Conservation (phyloP, 129 eudicot species). For the Flaveria brownii region DNA sequence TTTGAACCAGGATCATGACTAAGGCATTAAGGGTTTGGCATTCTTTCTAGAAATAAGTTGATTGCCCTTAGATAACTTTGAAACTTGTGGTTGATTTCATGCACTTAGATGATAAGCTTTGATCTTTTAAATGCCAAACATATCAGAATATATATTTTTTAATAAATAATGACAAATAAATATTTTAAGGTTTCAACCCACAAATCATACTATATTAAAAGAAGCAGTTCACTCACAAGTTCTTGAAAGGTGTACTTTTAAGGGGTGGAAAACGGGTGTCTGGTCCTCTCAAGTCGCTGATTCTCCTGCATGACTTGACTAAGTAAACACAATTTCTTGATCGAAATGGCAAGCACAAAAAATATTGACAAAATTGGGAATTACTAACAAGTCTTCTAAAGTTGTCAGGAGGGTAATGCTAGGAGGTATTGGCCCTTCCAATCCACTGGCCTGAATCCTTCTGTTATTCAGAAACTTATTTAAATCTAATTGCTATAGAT, state of each 20-base stretch:
- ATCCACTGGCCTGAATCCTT: conserved; percentile 59
- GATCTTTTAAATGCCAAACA: background rate
- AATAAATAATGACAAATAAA: background rate
- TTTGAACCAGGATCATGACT: background rate
- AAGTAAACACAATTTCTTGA: background rate
- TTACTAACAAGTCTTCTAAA: conserved; percentile 58
- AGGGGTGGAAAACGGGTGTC: conserved; percentile 48
- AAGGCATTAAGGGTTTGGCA: background rate
- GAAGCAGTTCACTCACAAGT: conserved; percentile 40
- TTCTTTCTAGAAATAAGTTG: background rate
- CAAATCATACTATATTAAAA: background rate
- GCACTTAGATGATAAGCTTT: background rate
- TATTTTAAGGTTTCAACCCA: background rate
- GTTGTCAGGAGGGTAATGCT: conserved; percentile 54
- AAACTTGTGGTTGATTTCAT: background rate
- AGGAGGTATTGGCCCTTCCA: conserved; percentile 73
- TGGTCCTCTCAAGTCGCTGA: conserved; percentile 62
- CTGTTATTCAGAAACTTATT: conserved; percentile 56
- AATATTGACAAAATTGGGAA: background rate
- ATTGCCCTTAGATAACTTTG: background rate
- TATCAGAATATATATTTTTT: background rate
- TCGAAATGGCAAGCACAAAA: conserved; percentile 33
- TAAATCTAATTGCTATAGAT: conserved; percentile 14
- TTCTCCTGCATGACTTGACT: conserved; percentile 49
- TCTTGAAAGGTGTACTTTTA: conserved; percentile 23